Evolutionary conservation across 1,284 basidiomycete genomes (phyloP).

Genomic region (Rhodotorula sp.): DNA sequence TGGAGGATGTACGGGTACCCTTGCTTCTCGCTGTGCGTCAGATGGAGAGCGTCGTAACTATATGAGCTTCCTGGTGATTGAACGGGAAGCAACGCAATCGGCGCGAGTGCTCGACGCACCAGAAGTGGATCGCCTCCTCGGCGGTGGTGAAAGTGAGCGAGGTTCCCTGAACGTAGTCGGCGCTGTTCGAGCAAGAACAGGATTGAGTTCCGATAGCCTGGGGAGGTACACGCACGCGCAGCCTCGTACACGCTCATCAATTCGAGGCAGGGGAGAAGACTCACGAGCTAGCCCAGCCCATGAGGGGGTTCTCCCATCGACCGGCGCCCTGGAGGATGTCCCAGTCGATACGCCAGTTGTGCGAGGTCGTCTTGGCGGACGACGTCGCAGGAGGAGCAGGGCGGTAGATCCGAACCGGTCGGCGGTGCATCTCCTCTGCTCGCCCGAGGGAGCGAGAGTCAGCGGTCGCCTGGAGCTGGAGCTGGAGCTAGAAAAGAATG

Average conservation of each 20-base stretch:
- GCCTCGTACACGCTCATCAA: too few relatives aligned
- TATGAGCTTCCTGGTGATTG: too few relatives aligned
- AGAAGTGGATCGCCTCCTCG: conserved; percentile 60
- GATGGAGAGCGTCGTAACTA: too few relatives aligned
- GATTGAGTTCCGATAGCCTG: background rate
- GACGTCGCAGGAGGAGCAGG: conserved; percentile 95
- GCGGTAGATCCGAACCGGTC: conserved; percentile 88
- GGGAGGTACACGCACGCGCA: too few relatives aligned
- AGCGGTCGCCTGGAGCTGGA: background rate
- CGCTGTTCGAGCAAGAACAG: conserved; percentile 55
- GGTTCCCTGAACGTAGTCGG: conserved; percentile 91
- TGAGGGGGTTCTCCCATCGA: conserved; percentile 98
- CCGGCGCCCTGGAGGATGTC: conserved; percentile 84
- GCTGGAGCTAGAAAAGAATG: too few relatives aligned
- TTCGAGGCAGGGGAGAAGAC: background rate
- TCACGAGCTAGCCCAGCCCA: conserved; percentile 81
- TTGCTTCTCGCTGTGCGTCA: conserved; percentile 70
- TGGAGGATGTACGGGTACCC: conserved; percentile 53
- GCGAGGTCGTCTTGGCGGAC: conserved; percentile 80
- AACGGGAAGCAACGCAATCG: too few relatives aligned
- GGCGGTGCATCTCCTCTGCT: conserved; percentile 76
- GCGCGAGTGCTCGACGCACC: conserved; percentile 42
- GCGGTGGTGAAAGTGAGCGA: conserved; percentile 1
- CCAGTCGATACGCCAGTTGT: conserved; percentile 92
- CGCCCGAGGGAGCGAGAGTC: background rate